Percentiles rank a stretch among this genome's conserved stretches.
Evolutionary conservation across 2,329 filamentous ascomycete species (phyloP).

Genomic region (Pseudodiploospora longispora): DNA sequence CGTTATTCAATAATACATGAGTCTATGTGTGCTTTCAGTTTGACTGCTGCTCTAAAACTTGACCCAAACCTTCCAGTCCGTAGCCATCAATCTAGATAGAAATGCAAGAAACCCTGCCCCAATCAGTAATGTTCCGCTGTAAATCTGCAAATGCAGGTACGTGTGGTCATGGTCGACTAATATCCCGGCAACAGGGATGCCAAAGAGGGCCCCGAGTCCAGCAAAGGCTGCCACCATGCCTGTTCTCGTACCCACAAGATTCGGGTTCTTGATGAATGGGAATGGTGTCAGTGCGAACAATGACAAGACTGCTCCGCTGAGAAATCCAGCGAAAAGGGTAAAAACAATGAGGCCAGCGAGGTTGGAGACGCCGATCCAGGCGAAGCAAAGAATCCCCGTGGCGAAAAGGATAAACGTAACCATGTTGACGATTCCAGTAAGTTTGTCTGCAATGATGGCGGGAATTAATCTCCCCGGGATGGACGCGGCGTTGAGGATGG

Average conservation of each 20-base stretch:
- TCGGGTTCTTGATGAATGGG: not conserved
- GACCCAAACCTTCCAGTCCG: no score
- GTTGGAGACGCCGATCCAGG: conserved; percentile 1
- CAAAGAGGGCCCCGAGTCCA: not conserved
- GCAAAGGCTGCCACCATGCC: not conserved
- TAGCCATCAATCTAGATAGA: no score
- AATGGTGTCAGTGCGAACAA: not conserved
- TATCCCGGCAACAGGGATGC: not conserved
- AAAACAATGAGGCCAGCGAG: not conserved
- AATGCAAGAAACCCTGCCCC: no score
- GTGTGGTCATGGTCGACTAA: no score
- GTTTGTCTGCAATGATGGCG: conserved; percentile 1
- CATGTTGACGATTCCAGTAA: conserved; percentile 3
- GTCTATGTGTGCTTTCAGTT: no score
- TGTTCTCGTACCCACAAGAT: not conserved
- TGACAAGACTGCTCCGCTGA: no score
- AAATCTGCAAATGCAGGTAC: no score
- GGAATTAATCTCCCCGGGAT: conserved; percentile 17
- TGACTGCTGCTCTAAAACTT: no score
- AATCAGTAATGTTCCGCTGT: no score
- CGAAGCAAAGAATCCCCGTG: not conserved
- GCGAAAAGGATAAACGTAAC: conserved; percentile 1
- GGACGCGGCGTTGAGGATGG: conserved; percentile 44
- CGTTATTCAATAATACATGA: no score
- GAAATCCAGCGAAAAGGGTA: not conserved